Evolutionary conservation across 2,329 filamentous ascomycete genomes (phyloP).

Genomic region (Sporothrix phasma): DNA sequence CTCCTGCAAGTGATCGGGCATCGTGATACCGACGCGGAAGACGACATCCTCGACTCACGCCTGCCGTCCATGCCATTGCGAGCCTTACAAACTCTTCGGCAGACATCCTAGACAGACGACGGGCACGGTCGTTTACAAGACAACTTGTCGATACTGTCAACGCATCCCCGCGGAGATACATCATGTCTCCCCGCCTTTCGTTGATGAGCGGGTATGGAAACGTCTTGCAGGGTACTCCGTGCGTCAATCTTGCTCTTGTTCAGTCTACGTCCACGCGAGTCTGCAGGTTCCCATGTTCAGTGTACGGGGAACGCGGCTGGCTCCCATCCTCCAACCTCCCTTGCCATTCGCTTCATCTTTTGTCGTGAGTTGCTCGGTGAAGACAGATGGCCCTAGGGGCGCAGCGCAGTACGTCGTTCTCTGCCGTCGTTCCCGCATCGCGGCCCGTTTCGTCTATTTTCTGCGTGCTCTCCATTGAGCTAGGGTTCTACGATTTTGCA

Average conservation of each 20-base stretch:
- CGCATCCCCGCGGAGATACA: not conserved
- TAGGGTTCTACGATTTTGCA: not conserved
- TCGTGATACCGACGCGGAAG: no score
- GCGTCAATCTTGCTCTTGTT: no score
- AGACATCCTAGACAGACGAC: no score
- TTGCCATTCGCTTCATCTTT: not conserved
- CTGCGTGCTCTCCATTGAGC: not conserved
- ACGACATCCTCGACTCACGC: no score
- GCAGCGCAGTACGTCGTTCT: no score
- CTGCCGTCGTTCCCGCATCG: not conserved
- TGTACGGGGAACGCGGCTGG: not conserved
- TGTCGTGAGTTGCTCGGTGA: not conserved
- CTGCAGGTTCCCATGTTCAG: not conserved
- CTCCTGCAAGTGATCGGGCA: no score
- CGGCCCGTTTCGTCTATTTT: constrained; percentile 1
- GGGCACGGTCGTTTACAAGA: not conserved
- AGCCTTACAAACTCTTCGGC: no score
- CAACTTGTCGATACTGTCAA: not conserved
- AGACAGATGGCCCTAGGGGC: not conserved
- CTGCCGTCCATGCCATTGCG: no score
- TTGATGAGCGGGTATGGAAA: no score
- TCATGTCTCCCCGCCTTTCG: not conserved
- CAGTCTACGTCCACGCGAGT: no score
- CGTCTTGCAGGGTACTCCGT: no score
- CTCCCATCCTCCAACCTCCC: not conserved